A percentile compares a stretch with the other conserved stretches of the same genome.
phyloP scores from a whole-genome alignment of 2,329 filamentous ascomycete species.

The Fusarium graminum region DNA sequence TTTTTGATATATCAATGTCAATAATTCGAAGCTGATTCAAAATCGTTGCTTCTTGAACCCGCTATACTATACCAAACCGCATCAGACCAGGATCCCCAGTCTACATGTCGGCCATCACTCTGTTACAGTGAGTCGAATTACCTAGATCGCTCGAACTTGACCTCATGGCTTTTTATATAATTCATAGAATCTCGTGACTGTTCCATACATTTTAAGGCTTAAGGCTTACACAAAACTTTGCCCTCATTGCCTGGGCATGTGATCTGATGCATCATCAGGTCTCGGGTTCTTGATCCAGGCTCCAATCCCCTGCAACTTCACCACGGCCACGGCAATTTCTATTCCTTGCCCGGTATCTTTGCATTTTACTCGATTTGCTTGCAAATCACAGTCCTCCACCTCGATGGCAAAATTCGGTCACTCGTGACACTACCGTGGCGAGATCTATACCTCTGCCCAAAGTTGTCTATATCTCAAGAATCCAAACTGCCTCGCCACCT shows the following conservation, averaged over 20 bases:
- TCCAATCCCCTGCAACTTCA: conserved; percentile 24
- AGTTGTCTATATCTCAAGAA: neutral
- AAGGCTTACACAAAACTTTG: neutral
- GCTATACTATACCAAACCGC: neutral
- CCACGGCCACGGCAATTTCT: neutral
- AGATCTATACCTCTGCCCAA: neutral
- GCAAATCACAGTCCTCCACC: neutral
- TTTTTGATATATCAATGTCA: neutral
- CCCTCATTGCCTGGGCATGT: neutral
- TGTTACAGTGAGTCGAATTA: conserved; percentile 12
- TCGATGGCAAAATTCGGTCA: neutral
- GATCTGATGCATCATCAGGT: conserved; percentile 13
- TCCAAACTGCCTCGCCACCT: conserved; percentile 2
- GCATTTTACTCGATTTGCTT: neutral
- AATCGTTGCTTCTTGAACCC: neutral
- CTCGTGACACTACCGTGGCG: neutral
- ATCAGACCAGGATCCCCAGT: neutral
- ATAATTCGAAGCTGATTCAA: neutral
- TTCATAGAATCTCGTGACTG: neutral
- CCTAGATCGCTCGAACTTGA: neutral
- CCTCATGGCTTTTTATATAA: neutral
- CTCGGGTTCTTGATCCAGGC: conserved; percentile 10
- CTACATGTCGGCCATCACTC: conserved; percentile 14
- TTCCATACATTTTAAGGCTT: neutral
- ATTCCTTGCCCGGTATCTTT: neutral